Evolutionary conservation across 306 rosid genomes (phyloP), one percentile per base, ranked within the genome.

Genomic region (Cicer bijugum): DNA sequence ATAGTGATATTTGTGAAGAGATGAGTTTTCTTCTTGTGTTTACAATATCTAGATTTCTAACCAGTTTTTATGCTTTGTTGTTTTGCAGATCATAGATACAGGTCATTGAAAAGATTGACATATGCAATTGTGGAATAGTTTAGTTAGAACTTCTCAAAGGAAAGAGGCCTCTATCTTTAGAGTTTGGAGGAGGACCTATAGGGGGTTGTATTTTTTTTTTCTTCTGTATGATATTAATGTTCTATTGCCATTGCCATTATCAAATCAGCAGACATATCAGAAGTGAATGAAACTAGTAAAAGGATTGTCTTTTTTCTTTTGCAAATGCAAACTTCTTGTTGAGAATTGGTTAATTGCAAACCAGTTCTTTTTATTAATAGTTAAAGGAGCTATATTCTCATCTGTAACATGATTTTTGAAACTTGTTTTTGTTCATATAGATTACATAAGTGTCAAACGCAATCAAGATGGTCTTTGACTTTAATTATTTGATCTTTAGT

Each of bases 21-120:
- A 72, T 55, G 52, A 11, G 46, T 17, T n/a, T 65, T 48, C 7
- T 67, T 1, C 70, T 47, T 39, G 65, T 45, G 16, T 65, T 52
- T 48, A 67, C 37, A 80, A 19, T 33, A 23, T 67, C 48, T 14
- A 19, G 16, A 23, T 20, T 61, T 63, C 62, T 55, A 63, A 80
- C 47, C 4, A 81, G 55, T 61, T 68, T 45, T 58, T 0, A 23
- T 50, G 20, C 10, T 56, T 74, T 38, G 6, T 78, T 82, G 6
- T 40, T 67, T 60, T 42, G 66, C 89, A 93, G 97, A 91, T 72
- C 87, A 82, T 39, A 93, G 91, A 82, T 93, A 86, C 86, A 89
- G 86, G 90, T 91, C 12, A 89, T 89, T 61, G 94, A 91, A 51
- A 91, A 91, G 84, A 90, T 88, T 8, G 96, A 93, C 85, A 84